A percentile compares a stretch with the other conserved stretches of the same genome.
Conservation (phyloP, 2,329 filamentous ascomycete species). For the Leptographium wingfieldii region DNA sequence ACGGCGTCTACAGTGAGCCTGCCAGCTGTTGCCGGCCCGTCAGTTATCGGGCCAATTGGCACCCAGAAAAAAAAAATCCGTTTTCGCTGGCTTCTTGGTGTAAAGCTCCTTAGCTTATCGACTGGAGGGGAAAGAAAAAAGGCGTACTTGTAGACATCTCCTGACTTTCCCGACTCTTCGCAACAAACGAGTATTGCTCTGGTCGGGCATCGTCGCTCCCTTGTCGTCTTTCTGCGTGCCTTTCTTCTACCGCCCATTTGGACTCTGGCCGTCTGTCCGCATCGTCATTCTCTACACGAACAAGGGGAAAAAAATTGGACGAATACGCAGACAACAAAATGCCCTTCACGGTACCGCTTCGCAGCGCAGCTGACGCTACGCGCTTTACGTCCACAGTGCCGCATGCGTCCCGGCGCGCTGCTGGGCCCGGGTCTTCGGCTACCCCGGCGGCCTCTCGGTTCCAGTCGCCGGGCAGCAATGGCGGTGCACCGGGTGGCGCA, state of each 20-base stretch:
- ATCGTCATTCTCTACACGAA: neutral
- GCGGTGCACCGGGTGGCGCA: constrained; percentile 2
- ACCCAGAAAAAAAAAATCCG: neutral
- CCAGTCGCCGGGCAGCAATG: constrained; percentile 2
- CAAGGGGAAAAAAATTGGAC: too few species aligned
- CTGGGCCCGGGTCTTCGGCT: constrained; percentile 8
- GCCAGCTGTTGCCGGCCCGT: neutral
- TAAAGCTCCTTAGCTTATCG: neutral
- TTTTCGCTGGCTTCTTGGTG: neutral
- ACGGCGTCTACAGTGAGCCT: neutral
- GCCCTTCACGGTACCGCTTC: constrained; percentile 23
- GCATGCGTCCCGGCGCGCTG: constrained; percentile 54
- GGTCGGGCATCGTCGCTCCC: too few species aligned
- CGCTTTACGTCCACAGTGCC: constrained; percentile 61
- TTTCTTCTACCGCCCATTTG: too few species aligned
- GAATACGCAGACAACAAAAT: neutral
- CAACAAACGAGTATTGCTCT: neutral
- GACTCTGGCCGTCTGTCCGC: neutral
- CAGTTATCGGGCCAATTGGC: neutral
- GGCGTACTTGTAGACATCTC: neutral
- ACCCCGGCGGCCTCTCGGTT: constrained; percentile 12
- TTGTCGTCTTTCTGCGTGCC: too few species aligned
- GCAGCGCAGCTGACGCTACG: constrained; percentile 67
- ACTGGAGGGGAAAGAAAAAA: neutral
- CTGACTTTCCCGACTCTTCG: neutral